Base-by-base conservation (phyloP, 1,284 basidiomycete species). In the Sanghuangporus sanghuang region DNA sequence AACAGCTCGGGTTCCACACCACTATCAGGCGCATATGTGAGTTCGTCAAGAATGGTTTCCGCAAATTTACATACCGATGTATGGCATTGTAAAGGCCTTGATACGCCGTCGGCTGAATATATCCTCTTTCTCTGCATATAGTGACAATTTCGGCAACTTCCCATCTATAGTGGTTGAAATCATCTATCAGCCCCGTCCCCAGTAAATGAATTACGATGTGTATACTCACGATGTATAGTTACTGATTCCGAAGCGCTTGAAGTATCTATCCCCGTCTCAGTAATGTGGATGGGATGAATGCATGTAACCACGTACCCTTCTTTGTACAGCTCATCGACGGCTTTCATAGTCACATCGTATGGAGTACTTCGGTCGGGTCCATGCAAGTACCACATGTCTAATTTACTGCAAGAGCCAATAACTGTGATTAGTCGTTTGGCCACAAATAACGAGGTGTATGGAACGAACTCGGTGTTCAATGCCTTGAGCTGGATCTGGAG, bases 101-200 rank as follows among this genome's bases (percentile, higher is more conserved):
- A 71, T 91, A 91, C 0, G 80, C 85, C 0, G 83, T 83, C 1
- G 89, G 89, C 71, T 82, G 78, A 65, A 89, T 78, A 68, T 79
- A 89, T 1, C 79, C 81, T 62, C 85, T 80, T 7, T 75, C 71
- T 50, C 76, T 78, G 73, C 83, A 85, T 63, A 88, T 82, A 1
- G 69, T 71, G n/a, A 85, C 79, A 3, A 89, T 84, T 70, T 86
- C 79, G 2, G 86, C 85, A 0, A 90, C 87, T 69, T 89, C 85
- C 79, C 82, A 78, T 1, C 76, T 76, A 3, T 18, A 44, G n/a
- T 32, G 27, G 23, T 46, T 39, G 11, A 36, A 36, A 9, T 23
- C 40, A 44, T 18, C 14, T 46, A 49, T 7, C 21, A 18, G 32
- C 35, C 35, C 42, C 11, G n/a, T 6, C 4, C 2, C 57, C 6